A percentile compares a stretch with the other conserved stretches of the same genome.
Conservation (phyloP, 768 basidiomycete genomes). For the Collybia sordida region DNA sequence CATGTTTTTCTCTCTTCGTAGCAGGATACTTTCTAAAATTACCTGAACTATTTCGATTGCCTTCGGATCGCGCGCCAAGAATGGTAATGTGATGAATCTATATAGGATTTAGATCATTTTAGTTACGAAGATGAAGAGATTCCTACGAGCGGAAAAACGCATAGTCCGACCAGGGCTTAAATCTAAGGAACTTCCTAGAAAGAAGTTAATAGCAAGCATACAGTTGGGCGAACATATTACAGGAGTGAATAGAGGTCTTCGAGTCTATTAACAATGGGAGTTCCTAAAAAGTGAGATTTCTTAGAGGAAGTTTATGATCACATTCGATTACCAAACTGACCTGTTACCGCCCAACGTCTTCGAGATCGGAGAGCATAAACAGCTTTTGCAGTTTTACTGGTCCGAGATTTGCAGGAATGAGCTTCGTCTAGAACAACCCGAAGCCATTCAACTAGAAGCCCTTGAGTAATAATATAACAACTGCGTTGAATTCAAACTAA, state of each 20-base stretch:
- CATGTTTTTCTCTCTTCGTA: constrained; percentile 94
- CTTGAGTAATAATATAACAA: constrained; percentile 1
- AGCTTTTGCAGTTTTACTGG: constrained; percentile 85
- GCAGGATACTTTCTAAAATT: constrained; percentile 83
- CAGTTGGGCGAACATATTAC: constrained; percentile 23
- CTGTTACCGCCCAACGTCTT: constrained; percentile 89
- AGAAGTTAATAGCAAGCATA: background rate
- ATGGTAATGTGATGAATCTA: constrained; percentile 90
- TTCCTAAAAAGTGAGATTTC: constrained; percentile 43
- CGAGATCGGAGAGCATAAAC: constrained; percentile 81
- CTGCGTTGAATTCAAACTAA: constrained; percentile 27
- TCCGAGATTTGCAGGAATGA: constrained; percentile 89
- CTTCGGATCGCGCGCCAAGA: constrained; percentile 87
- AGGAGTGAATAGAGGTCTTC: constrained; percentile 89
- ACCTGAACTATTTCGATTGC: constrained; percentile 95
- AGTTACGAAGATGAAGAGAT: background rate
- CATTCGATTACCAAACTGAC: constrained; percentile 25
- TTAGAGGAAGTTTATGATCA: background rate
- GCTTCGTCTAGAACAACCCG: constrained; percentile 90
- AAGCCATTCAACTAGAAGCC: constrained; percentile 68
- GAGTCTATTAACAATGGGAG: constrained; percentile 92
- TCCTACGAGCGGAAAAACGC: constrained; percentile 88
- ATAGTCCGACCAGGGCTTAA: constrained; percentile 79
- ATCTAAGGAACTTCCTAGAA: constrained; percentile 71
- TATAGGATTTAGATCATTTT: constrained; percentile 2